These are phyloP conservation scores for Dioscorea cayenensis DNA, from an alignment of 116 monocot genomes.

Conservation along the genomic window DNA sequence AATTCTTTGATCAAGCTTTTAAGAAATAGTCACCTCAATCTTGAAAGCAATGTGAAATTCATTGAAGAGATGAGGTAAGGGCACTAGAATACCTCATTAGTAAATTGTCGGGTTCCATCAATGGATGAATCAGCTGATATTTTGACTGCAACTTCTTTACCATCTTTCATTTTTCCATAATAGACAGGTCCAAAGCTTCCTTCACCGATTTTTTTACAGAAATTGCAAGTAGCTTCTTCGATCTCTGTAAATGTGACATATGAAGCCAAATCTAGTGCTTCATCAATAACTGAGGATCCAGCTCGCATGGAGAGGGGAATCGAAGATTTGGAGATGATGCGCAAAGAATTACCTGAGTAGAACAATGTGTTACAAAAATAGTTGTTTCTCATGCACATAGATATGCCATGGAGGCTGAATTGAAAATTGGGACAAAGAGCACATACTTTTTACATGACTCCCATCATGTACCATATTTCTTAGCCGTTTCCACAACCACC, in stretches of 20 bases:
- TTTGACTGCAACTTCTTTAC: conserved; percentile 44
- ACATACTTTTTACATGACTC: conserved; percentile 13
- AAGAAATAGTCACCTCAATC: background rate
- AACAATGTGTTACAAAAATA: background rate
- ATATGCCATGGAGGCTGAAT: no score
- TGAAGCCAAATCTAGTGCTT: conserved; percentile 22
- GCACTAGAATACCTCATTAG: conserved; percentile 31
- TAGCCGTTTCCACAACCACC: conserved; percentile 8
- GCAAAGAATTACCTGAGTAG: conserved; percentile 18
- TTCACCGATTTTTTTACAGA: conserved; percentile 33
- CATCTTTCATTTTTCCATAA: conserved; percentile 41
- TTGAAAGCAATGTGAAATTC: background rate
- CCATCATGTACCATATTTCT: conserved; percentile 5
- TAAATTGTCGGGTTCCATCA: conserved; percentile 43
- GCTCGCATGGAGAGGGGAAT: conserved; percentile 13
- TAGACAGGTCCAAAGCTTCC: conserved; percentile 46
- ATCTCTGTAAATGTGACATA: conserved; percentile 26
- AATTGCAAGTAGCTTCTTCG: conserved; percentile 33
- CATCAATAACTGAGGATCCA: conserved; percentile 26
- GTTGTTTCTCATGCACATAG: no score
- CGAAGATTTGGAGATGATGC: conserved; percentile 23
- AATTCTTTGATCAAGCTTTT: background rate
- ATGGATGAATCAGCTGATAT: conserved; percentile 24
- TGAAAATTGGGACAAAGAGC: background rate
- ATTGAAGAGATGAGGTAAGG: background rate